These are phyloP conservation scores for Micractinium conductrix DNA, from an alignment of 139 green algal genomes.

Conservation along the genomic window DNA sequence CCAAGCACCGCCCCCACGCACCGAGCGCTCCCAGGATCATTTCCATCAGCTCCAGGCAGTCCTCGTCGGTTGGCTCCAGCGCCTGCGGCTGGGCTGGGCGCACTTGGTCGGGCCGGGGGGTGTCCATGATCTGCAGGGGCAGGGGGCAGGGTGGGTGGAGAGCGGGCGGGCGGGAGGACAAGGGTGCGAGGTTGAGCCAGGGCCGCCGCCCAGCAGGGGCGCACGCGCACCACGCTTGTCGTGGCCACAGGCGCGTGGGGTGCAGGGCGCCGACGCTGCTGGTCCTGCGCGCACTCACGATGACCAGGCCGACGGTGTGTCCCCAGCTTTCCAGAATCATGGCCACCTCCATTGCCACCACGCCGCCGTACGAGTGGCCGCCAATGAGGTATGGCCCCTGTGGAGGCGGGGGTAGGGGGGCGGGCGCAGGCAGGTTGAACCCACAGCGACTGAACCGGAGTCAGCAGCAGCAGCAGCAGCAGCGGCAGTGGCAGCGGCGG, in stretches of 20 bases:
- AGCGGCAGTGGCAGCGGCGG: no score
- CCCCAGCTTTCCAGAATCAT: constrained; percentile 84
- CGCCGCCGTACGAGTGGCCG: constrained; percentile 88
- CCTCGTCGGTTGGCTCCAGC: constrained; percentile 66
- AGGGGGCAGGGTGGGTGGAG: no score
- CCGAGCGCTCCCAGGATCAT: constrained; percentile 91
- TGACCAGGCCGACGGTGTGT: constrained; percentile 78
- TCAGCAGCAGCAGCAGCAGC: no score
- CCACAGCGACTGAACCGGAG: no score
- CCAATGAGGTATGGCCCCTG: constrained; percentile 87
- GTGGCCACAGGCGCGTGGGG: not conserved
- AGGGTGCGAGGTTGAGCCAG: no score
- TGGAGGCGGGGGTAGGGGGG: no score
- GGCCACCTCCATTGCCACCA: constrained; percentile 83
- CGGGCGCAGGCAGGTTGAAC: no score
- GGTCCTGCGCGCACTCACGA: constrained; percentile 57
- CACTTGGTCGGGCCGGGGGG: constrained; percentile 73
- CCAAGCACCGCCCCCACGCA: no score
- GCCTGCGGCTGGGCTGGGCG: constrained; percentile 62
- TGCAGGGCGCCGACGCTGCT: not conserved
- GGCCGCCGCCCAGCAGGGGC: no score
- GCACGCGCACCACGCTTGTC: no score
- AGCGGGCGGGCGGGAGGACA: no score
- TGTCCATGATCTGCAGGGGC: constrained; percentile 79
- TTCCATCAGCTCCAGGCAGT: constrained; percentile 90